Percentiles rank a stretch among this genome's conserved stretches.
Evolutionary conservation across 805 yeast genomes (phyloP).

Genomic region (Kluyveromyces aestuarii): DNA sequence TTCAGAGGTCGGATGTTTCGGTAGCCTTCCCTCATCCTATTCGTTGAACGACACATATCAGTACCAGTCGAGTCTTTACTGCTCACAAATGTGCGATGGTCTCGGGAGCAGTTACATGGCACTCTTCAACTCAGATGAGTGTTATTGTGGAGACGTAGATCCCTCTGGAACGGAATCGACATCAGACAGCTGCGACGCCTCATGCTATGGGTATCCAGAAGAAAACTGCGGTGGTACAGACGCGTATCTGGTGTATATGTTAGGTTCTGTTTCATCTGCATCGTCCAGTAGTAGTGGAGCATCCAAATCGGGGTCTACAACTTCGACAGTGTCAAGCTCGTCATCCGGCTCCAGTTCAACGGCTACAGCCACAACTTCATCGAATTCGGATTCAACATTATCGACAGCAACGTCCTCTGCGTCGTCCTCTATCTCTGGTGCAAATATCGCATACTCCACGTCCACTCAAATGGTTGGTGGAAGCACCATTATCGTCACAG

Average conservation of each 20-base stretch:
- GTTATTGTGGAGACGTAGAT: conserved; percentile 25
- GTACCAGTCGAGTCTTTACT: conserved; percentile 23
- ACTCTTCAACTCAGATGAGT: conserved; percentile 17
- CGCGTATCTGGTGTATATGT: conserved; percentile 39
- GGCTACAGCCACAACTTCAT: conserved; percentile 14
- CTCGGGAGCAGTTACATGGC: conserved; percentile 23
- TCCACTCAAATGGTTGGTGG: conserved; percentile 24
- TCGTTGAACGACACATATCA: conserved; percentile 13
- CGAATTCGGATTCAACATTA: conserved; percentile 14
- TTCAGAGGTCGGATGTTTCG: conserved; percentile 19
- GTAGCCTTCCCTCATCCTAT: conserved; percentile 24
- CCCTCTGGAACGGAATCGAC: conserved; percentile 12
- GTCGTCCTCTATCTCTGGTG: conserved; percentile 17
- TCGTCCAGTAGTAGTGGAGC: not conserved
- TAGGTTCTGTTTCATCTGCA: conserved; percentile 13
- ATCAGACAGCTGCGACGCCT: conserved; percentile 15
- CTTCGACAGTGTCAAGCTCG: conserved; percentile 4
- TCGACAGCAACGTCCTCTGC: conserved; percentile 13
- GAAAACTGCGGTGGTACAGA: conserved; percentile 58
- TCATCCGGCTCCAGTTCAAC: conserved; percentile 9
- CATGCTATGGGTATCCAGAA: conserved; percentile 48
- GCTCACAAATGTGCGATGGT: conserved; percentile 14
- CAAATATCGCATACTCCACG: not conserved
- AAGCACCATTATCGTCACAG: conserved; percentile 18
- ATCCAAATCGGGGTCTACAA: not conserved